These are phyloP conservation scores for Pseudogymnoascus sp. DNA, from an alignment of 2,329 filamentous ascomycete genomes.

Conservation along the genomic window DNA sequence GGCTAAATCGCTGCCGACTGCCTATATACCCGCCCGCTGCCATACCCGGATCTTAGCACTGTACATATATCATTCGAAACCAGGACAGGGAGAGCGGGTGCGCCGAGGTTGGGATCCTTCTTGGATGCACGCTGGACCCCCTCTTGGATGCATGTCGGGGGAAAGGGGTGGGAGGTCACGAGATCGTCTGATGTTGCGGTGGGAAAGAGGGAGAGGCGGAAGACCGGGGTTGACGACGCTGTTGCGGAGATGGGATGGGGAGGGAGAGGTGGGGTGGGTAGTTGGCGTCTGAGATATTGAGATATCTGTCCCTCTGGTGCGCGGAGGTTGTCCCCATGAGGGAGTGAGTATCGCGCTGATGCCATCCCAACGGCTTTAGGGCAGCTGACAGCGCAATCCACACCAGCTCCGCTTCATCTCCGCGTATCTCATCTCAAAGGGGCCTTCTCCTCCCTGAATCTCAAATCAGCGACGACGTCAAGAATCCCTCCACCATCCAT, in stretches of 20 bases:
- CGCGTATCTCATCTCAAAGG: background rate
- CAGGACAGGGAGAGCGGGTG: background rate
- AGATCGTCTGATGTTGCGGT: background rate
- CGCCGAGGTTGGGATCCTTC: background rate
- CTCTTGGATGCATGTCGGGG: too few relatives aligned
- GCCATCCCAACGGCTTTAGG: too few relatives aligned
- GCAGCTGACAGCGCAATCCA: background rate
- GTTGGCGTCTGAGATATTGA: background rate
- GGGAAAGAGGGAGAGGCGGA: background rate
- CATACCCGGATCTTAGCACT: background rate
- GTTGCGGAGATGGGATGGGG: background rate
- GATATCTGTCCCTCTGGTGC: background rate
- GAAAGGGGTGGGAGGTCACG: background rate
- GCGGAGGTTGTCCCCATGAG: background rate
- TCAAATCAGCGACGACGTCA: background rate
- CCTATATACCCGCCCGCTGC: background rate
- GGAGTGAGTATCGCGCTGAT: background rate
- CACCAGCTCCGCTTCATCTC: background rate
- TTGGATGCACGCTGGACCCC: too few relatives aligned
- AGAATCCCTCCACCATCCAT: background rate
- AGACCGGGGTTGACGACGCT: background rate
- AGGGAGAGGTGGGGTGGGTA: too few relatives aligned
- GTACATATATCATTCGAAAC: background rate
- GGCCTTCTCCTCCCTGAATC: background rate
- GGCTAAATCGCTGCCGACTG: background rate